Conservation (phyloP, 371 early-diverging fungal species). For the Saksenaea oblongispora region DNA sequence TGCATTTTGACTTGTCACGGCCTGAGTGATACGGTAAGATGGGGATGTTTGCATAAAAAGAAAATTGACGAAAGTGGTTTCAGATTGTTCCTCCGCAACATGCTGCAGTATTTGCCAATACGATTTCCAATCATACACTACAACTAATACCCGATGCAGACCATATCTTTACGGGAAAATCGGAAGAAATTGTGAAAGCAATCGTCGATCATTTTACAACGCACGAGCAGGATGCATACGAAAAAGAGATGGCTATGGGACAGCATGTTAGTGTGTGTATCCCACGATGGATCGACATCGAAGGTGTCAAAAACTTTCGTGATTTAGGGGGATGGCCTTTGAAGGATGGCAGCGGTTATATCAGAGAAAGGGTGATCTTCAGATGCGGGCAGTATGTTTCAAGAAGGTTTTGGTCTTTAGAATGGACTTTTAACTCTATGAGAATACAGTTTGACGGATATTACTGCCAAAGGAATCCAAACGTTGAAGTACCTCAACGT, state of each 20-base stretch:
- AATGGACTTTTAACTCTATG: background rate
- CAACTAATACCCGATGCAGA: constrained; percentile 56
- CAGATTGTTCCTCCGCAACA: constrained; percentile 62
- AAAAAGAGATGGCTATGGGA: constrained; percentile 40
- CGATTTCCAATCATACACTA: constrained; percentile 52
- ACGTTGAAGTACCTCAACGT: constrained; percentile 51
- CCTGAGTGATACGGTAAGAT: constrained; percentile 49
- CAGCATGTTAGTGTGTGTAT: constrained; percentile 32
- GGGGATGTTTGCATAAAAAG: background rate
- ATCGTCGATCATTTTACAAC: constrained; percentile 42
- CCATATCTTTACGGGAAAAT: constrained; percentile 55
- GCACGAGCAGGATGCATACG: constrained; percentile 45
- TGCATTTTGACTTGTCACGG: constrained; percentile 64
- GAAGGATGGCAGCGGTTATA: constrained; percentile 41
- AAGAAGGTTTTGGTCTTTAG: background rate
- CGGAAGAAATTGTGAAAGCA: constrained; percentile 41
- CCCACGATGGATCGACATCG: constrained; percentile 50
- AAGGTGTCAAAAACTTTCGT: constrained; percentile 62
- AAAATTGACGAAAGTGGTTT: background rate
- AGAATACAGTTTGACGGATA: constrained; percentile 22
- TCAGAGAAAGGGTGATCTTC: constrained; percentile 47
- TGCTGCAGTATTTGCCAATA: constrained; percentile 54
- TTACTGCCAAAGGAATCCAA: constrained; percentile 47
- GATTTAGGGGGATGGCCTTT: constrained; percentile 56
- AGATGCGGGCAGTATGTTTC: constrained; percentile 47